phyloP scores from a whole-genome alignment of 331 rosid genomes.

The Quercus lobata region DNA sequence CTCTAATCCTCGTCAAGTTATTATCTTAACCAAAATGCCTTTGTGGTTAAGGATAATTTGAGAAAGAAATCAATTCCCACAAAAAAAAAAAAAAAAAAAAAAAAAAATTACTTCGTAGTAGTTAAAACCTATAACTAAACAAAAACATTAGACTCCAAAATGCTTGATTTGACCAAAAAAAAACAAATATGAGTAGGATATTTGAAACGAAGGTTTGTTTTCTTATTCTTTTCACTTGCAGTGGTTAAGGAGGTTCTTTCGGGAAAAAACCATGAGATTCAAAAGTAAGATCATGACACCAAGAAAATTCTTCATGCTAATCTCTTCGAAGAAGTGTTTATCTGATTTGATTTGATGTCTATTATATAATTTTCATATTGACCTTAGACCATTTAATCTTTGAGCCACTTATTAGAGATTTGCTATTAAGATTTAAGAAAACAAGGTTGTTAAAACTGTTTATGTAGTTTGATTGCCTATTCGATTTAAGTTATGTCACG shows the following conservation, averaged over 20 bases:
- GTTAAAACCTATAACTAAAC: neutral
- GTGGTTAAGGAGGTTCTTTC: neutral
- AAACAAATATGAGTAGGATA: neutral
- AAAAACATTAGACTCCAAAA: neutral
- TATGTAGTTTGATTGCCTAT: slow-evolving; percentile 15
- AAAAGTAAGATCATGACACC: slow-evolving; percentile 21
- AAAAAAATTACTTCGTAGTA: neutral
- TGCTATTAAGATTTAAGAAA: neutral
- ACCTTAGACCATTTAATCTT: slow-evolving; percentile 10
- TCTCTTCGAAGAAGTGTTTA: slow-evolving; percentile 6
- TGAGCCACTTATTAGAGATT: slow-evolving; percentile 3
- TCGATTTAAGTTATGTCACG: slow-evolving; percentile 40
- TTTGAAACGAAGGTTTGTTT: neutral
- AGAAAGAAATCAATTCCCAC: neutral
- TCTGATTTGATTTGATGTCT: slow-evolving; percentile 34
- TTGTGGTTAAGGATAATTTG: too few relatives aligned
- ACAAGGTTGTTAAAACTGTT: slow-evolving; percentile 22
- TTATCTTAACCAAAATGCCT: too few relatives aligned
- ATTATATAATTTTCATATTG: slow-evolving; percentile 17
- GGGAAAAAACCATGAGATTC: neutral
- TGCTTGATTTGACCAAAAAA: neutral
- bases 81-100: neutral
- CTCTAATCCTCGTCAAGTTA: too few relatives aligned
- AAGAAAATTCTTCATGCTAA: slow-evolving; percentile 21
- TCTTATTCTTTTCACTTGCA: neutral